Base-by-base conservation (phyloP, 2,329 filamentous ascomycete species). In the Xylaria polymorpha region DNA sequence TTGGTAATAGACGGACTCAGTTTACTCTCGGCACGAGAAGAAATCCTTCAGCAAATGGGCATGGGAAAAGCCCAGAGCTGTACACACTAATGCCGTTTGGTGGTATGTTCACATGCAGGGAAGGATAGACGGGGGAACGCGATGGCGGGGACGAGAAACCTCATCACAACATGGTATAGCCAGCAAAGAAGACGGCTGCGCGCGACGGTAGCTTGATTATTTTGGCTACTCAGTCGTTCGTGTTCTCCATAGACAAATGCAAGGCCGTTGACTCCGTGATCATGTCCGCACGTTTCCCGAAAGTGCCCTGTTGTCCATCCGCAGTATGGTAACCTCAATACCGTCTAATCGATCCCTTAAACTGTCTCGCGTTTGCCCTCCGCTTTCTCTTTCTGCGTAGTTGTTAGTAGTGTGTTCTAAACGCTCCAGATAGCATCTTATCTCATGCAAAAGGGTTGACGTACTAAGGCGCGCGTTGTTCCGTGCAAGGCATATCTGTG, bases 401-500 rank as follows among this genome's bases (percentile, higher is more conserved):
- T 63, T 12, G 73, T 78, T 69, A 78, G 75, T 53, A 41, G 12
- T 35, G 50, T 22, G n/a, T 35, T 22, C 44, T 44, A 25, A 4
- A 22, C 6, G 9, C n/a, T 5, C 15, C 1, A 29, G 20, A 37
- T 12, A 20, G 57, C 25, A 51, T 15, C 20, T 53, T n/a, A 14
- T 43, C 18, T 35, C 37, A 20, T 53, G 57, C 18, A 1, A 61
- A 25, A 50, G 9, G 15, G 29, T 53, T 57, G 53, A 88, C 92
- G 81, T 91, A 98, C 95, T 88, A 99, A 87, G 83, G 96, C 96
- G 88, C 93, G 97, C 89, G 93, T 94, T 83, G 94, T 99, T 85
- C 96, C 96, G 89, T 98, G 96, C 75, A 98, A 94, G 85, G 96
- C 96, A 90, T 99, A 95, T 89, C 94, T 94, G 89, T 99, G 96